A percentile compares a stretch with the other conserved stretches of the same genome.
These are phyloP conservation scores for Umbelopsis vinacea DNA, from an alignment of 192 early-diverging fungal genomes.

Conservation along the genomic window DNA sequence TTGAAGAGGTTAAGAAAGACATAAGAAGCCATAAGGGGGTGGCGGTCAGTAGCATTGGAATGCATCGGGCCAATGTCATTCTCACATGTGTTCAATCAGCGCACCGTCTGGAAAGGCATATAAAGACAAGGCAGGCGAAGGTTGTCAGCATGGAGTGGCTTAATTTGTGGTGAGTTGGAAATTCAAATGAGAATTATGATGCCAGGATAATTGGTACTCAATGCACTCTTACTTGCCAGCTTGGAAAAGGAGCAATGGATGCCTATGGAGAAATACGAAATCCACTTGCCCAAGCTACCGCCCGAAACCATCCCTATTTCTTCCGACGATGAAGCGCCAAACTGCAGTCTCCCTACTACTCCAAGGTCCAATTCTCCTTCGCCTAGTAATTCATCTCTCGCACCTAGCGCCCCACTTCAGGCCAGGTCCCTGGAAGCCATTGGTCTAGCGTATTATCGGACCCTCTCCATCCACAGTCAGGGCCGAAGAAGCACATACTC, in stretches of 20 bases:
- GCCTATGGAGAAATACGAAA: background rate
- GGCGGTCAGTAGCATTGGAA: constrained; percentile 8
- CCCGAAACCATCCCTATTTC: background rate
- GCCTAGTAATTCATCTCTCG: background rate
- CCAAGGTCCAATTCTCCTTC: background rate
- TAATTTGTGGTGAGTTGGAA: background rate
- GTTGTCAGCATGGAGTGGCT: background rate
- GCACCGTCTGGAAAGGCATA: constrained; percentile 9
- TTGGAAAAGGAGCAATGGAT: background rate
- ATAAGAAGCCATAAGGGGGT: constrained; percentile 9
- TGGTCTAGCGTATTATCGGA: constrained; percentile 3
- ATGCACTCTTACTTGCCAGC: background rate
- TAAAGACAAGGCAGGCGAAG: background rate
- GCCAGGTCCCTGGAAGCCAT: constrained; percentile 6
- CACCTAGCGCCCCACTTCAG: background rate
- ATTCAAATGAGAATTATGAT: too few relatives aligned
- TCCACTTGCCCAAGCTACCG: background rate
- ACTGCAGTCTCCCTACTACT: background rate
- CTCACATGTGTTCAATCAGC: background rate
- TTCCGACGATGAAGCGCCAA: constrained; percentile 2
- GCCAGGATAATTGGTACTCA: background rate
- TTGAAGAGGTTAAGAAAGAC: background rate
- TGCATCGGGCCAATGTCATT: constrained; percentile 15
- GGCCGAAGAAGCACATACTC: background rate
- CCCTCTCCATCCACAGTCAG: constrained; percentile 8